These are phyloP conservation scores for Westerdykella ornata DNA, from an alignment of 2,329 filamentous ascomycete genomes.

Conservation along the genomic window DNA sequence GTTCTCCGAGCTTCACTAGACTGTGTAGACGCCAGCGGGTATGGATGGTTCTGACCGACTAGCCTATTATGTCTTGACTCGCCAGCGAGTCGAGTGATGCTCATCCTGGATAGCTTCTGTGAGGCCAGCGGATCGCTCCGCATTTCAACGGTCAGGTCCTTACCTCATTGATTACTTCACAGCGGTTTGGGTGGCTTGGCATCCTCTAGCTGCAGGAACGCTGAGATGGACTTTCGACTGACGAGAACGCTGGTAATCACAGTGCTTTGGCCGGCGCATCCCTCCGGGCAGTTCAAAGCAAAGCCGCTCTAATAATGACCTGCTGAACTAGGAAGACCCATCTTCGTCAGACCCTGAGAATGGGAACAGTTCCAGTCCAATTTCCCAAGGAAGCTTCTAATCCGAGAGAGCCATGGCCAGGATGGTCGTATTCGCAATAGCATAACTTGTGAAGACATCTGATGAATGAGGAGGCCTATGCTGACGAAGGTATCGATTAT, in stretches of 20 bases:
- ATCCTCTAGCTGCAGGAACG: conserved; percentile 17
- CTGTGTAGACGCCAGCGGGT: neutral
- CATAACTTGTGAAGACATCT: conserved; percentile 19
- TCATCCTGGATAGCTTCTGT: conserved; percentile 14
- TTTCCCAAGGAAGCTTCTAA: conserved; percentile 16
- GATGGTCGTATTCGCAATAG: conserved; percentile 9
- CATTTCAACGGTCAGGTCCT: conserved; percentile 19
- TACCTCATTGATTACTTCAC: conserved; percentile 18
- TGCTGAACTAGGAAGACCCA: conserved; percentile 2
- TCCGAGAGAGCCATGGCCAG: conserved; percentile 13
- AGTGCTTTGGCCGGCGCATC: conserved; percentile 13
- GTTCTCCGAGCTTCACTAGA: neutral
- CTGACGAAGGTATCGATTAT: conserved; percentile 2
- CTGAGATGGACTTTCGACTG: conserved; percentile 6
- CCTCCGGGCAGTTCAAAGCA: conserved; percentile 17
- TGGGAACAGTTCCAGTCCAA: conserved; percentile 7
- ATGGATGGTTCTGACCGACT: neutral
- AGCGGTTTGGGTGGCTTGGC: conserved; percentile 18
- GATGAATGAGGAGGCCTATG: conserved; percentile 4
- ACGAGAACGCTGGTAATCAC: conserved; percentile 7
- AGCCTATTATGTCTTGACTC: conserved; percentile 3
- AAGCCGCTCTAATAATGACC: conserved; percentile 7
- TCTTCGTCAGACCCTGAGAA: conserved; percentile 4
- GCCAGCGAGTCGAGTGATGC: conserved; percentile 13
- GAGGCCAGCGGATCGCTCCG: conserved; percentile 28